A percentile compares a stretch with the other conserved stretches of the same genome.
Conservation (phyloP, 2,329 filamentous ascomycete genomes). For the Aspergillus brunneoviolaceus region DNA sequence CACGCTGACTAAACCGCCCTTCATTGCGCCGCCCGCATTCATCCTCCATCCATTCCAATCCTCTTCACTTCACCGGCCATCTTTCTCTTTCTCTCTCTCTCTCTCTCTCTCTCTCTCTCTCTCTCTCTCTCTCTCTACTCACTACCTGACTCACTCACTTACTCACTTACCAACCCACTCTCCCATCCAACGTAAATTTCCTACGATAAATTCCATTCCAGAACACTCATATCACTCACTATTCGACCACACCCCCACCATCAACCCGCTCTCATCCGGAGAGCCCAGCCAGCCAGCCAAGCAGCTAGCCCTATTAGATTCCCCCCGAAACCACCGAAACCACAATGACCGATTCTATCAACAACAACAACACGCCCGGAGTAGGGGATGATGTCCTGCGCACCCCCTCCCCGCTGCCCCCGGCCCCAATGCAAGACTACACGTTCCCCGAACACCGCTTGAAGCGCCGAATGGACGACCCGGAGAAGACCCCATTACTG, state of each 20-base stretch:
- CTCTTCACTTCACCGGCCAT: too few species aligned
- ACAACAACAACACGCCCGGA: constrained; percentile 9
- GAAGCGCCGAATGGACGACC: constrained; percentile 48
- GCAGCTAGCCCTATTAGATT: neutral
- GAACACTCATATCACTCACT: neutral
- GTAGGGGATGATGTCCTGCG: constrained; percentile 32
- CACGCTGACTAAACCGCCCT: constrained; percentile 9
- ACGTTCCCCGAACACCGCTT: constrained; percentile 46
- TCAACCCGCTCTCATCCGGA: neutral
- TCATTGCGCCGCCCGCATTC: constrained; percentile 7
- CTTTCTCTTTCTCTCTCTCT: neutral
- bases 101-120: neutral
- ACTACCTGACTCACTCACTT: neutral
- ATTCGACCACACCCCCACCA: neutral
- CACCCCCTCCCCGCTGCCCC: constrained; percentile 21
- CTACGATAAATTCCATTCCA: neutral
- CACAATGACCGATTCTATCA: constrained; percentile 32
- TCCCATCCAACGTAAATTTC: neutral
- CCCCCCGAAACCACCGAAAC: constrained; percentile 8
- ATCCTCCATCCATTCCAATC: constrained; percentile 1
- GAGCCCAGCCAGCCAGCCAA: neutral
- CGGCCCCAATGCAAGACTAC: constrained; percentile 42
- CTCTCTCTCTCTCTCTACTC: neutral
- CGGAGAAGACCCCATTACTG: constrained; percentile 49
- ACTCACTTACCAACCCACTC: neutral